phyloP scores from a whole-genome alignment of 139 green algal species.

The Chlorella ohadii region DNA sequence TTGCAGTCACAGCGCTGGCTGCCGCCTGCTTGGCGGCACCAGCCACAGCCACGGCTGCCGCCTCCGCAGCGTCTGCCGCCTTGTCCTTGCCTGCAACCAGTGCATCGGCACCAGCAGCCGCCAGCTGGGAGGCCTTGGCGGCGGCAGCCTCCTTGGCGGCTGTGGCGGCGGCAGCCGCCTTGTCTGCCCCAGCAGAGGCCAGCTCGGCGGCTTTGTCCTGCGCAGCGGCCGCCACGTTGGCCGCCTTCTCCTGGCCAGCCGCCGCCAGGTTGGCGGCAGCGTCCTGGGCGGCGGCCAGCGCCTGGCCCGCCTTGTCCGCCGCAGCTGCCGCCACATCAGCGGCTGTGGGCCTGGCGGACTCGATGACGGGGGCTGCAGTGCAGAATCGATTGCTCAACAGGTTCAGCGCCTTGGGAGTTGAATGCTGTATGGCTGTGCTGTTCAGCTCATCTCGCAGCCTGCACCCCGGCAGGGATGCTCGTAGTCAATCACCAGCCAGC shows the following conservation, averaged over 20 bases:
- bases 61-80: background rate
- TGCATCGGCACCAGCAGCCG: background rate
- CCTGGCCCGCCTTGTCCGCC: background rate
- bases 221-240: background rate
- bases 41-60: background rate
- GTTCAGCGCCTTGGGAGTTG: too few relatives aligned
- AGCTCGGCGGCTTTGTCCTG: background rate
- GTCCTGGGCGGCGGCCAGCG: background rate
- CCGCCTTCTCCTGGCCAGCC: background rate
- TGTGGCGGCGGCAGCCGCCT: background rate
- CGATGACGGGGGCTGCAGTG: background rate
- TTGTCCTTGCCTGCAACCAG: background rate
- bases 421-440: too few relatives aligned
- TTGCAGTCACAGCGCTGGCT: background rate
- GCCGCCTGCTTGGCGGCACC: background rate
- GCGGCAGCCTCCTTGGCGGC: background rate
- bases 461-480: too few relatives aligned
- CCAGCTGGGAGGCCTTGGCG: background rate
- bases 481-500: too few relatives aligned
- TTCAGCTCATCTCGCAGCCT: too few relatives aligned
- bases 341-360: background rate
- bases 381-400: background rate
- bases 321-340: background rate
- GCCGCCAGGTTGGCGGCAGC: background rate
- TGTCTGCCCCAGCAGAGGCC: background rate